Base-by-base conservation (phyloP, 2,329 filamentous ascomycete species). In the Ophioceras dolichostomum region DNA sequence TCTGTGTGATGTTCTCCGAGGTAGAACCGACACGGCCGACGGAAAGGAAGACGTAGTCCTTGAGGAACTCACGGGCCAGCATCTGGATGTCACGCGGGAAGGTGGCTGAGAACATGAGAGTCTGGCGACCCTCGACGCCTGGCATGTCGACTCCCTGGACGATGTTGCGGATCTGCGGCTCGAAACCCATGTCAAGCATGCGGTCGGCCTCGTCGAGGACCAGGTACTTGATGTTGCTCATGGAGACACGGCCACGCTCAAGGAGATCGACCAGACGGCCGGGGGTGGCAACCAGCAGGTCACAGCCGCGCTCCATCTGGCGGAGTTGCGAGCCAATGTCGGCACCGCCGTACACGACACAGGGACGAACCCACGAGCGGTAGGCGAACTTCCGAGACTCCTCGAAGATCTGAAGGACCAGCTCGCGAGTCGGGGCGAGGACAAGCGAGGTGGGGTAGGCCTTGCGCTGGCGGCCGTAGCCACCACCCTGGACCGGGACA, bases 111-210 rank as follows among this genome's bases (percentile, higher is more conserved):
- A 98, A 98, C 91, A 98, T 98, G 70, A 98, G 89, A 39, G 91
- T 98, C 67, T 98, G 91, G 56, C 91, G 88, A 51, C 73, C 68
- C 47, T 78, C 67, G 43, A 89, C 84, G 37, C 64, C 62, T 40
- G 91, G 91, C 91, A 98, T 98, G 54, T 98, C 91, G 67, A 96
- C 91, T 43, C 87, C 87, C 65, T 96, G 89, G 32, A 98, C 91
- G 54, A 98, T 96, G 53, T 89, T 84, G 55, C 91, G 88, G 58
- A 98, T 98, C 68, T 98, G 91, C 54, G 91, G 91, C 72, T 98
- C 91, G 73, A 98, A 98, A 91, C 91, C 91, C 91, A 98, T 98
- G 75, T 98, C 91, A 73, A 98, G 74, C 91, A 98, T 98, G 61
- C 91, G 91, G 70, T 98, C 91, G 62, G 91, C 91, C 76, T 98